These are phyloP conservation scores for Ehretia macrophylla DNA, from an alignment of 257 asterid species.

Conservation along the genomic window DNA sequence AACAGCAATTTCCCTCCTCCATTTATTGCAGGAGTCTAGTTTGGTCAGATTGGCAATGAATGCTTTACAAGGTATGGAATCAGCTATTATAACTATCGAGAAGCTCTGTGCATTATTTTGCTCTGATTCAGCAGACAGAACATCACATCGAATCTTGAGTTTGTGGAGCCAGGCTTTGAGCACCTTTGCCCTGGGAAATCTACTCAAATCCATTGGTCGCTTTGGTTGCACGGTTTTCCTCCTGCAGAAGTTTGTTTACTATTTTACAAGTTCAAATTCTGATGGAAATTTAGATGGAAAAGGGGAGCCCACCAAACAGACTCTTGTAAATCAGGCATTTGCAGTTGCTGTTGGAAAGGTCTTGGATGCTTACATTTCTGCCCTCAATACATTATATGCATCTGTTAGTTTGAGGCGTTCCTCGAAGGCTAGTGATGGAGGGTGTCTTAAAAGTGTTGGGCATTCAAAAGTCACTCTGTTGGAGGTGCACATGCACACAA, in stretches of 20 bases:
- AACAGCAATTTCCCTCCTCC: background rate
- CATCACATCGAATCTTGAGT: conserved; percentile 62
- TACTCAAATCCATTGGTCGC: conserved; percentile 71
- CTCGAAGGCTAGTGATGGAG: conserved; percentile 44
- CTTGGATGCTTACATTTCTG: conserved; percentile 67
- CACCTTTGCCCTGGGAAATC: conserved; percentile 69
- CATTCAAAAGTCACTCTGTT: conserved; percentile 72
- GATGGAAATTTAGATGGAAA: conserved; percentile 31
- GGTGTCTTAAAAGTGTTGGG: conserved; percentile 73
- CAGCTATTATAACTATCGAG: conserved; percentile 61
- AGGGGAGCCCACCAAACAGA: conserved; percentile 19
- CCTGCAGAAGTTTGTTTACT: conserved; percentile 60
- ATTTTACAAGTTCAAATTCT: conserved; percentile 46
- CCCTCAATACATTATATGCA: conserved; percentile 71
- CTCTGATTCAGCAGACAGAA: conserved; percentile 77
- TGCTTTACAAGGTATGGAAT: conserved; percentile 87
- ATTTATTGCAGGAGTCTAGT: conserved; percentile 67
- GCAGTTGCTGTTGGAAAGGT: conserved; percentile 80
- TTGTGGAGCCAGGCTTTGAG: conserved; percentile 83
- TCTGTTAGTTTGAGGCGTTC: conserved; percentile 68
- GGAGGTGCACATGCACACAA: conserved; percentile 83
- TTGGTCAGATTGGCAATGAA: conserved; percentile 86
- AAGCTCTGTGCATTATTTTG: conserved; percentile 58
- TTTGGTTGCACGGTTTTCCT: conserved; percentile 72
- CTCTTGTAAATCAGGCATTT: conserved; percentile 90